A percentile compares a stretch with the other conserved stretches of the same genome.
These are phyloP conservation scores for Imleria badia DNA, from an alignment of 768 basidiomycete species.

Conservation along the genomic window DNA sequence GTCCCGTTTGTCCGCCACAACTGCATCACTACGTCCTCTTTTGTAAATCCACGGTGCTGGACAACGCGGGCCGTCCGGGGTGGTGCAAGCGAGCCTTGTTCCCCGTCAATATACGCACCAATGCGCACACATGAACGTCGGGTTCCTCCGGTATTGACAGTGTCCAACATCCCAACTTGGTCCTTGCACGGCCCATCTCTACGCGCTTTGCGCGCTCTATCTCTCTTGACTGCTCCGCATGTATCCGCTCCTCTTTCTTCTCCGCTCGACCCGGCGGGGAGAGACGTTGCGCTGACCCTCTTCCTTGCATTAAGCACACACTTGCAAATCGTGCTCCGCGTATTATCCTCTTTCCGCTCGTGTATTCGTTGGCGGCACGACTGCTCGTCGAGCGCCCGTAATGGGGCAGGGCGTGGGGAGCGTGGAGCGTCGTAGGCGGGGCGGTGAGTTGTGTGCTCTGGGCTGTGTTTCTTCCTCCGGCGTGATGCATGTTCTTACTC, in stretches of 20 bases:
- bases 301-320: constrained; percentile 79
- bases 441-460: constrained; percentile 69
- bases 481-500: constrained; percentile 39
- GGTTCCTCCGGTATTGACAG: constrained; percentile 84
- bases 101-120: constrained; percentile 84
- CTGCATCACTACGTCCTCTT: constrained; percentile 61
- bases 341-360: constrained; percentile 74
- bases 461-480: constrained; percentile 87
- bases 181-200: constrained; percentile 71
- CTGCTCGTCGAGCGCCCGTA: constrained; percentile 51
- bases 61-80: constrained; percentile 18
- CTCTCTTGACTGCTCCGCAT: constrained; percentile 8
- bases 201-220: constrained; percentile 31
- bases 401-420: constrained; percentile 63
- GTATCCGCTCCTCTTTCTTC: background rate
- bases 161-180: constrained; percentile 85
- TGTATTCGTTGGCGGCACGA: constrained; percentile 83
- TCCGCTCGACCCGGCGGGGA: background rate
- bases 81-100: constrained; percentile 63
- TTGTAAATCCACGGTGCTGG: constrained; percentile 42
- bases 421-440: constrained; percentile 82
- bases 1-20: constrained; percentile 76
- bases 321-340: constrained; percentile 82
- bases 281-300: constrained; percentile 42
- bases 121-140: constrained; percentile 80